Conservation (phyloP, 495 filamentous ascomycete genomes). For the Bathelium albidoporum region DNA sequence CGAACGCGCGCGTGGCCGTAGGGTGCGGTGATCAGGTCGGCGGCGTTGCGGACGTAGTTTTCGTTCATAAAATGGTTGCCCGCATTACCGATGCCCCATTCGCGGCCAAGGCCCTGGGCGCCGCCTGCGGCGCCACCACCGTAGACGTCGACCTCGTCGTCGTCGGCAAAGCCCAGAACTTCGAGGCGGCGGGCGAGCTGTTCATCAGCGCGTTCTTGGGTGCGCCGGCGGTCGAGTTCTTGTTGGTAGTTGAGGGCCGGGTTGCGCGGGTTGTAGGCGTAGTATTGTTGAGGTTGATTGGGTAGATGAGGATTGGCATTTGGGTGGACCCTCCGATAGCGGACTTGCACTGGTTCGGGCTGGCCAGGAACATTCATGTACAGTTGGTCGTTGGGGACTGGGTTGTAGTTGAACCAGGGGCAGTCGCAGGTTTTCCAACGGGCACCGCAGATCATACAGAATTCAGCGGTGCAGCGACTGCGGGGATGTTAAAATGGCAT, state of each 20-base stretch:
- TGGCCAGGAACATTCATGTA: conserved; percentile 40
- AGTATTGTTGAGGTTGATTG: neutral
- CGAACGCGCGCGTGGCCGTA: conserved; percentile 5
- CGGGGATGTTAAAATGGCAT: neutral
- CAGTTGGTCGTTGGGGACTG: conserved; percentile 35
- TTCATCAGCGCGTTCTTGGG: conserved; percentile 49
- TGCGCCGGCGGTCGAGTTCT: conserved; percentile 39
- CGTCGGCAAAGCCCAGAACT: conserved; percentile 18
- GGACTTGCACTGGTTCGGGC: conserved; percentile 27
- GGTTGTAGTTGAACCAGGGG: conserved; percentile 61
- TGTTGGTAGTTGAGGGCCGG: conserved; percentile 35
- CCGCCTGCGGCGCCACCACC: conserved; percentile 24
- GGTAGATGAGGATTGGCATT: neutral
- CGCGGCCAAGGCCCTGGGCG: neutral
- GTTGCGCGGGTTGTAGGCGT: conserved; percentile 2
- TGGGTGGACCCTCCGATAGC: conserved; percentile 18
- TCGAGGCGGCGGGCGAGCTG: conserved; percentile 47
- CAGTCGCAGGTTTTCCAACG: conserved; percentile 79
- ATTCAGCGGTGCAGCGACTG: conserved; percentile 61
- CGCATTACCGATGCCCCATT: conserved; percentile 31
- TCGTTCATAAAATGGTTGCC: conserved; percentile 38
- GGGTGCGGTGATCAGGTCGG: conserved; percentile 17
- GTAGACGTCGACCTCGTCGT: conserved; percentile 12
- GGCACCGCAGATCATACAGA: conserved; percentile 69
- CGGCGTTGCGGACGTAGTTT: conserved; percentile 21